Evolutionary conservation across 169 alveolate genomes (phyloP), one percentile per base, ranked within the genome.

Genomic region (Theileria sp.): DNA sequence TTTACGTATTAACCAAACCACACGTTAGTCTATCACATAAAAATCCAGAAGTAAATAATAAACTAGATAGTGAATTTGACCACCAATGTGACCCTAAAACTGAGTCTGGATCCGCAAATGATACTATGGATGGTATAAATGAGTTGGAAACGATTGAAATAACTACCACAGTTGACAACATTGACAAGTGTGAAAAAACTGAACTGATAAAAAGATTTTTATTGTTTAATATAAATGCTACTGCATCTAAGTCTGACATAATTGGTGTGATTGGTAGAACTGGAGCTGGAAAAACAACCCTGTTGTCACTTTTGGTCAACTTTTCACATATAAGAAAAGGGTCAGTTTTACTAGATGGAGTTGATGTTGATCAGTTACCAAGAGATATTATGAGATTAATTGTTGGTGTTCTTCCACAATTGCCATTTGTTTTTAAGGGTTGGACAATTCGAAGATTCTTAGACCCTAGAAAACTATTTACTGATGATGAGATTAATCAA

Each of bases 221-320:
- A 13, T 25, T 58, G 8, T 58, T 25, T 44, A 32, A 38, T n/a
- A 44, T 84, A 5, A 84, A 30, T 15, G 81, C 77, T 9, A 28
- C 25, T n/a, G 77, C 90, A 13, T 17, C 7, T 17, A 66, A 36
- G 0, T 80, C 86, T 30, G 82, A 84, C 65, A 49, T 84, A 0
- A 49, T 84, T 0, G 90, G 87, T 13, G 62, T 84, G 26, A 73
- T 77, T 32, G 90, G 90, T 3, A 64, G 90, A 13, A 84, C 90
- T 17, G 90, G 90, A 0, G 86, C 90, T 13, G 90, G 90, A 1
- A 84, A 84, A 75, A 84, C 78, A 10, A 77, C 90, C 25, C 76
- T 84, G 66, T 49, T 84, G 17, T 17, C 80, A 8, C 76, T 64
- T 44, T 28, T 84, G 30, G 81, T 67, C 58, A 74, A 77, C 36